Conservation (phyloP, 1,284 basidiomycete genomes). For the Fomitopsis palustris region DNA sequence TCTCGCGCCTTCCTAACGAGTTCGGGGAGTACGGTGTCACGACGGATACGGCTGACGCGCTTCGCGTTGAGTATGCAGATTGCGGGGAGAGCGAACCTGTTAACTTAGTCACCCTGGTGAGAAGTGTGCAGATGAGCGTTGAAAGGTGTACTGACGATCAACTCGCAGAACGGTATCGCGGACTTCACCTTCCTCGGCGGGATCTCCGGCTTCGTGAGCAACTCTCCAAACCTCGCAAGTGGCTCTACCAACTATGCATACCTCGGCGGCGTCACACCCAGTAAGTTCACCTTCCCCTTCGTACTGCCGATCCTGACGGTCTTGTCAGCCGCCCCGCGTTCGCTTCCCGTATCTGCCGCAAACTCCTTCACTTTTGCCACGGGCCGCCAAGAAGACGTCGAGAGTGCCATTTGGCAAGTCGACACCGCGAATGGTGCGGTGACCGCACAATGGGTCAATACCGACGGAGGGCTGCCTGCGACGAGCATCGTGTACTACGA, state of each 20-base stretch:
- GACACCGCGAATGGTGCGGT: slow-evolving; percentile 6
- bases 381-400: slow-evolving; percentile 9
- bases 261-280: slow-evolving; percentile 14
- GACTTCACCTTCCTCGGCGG: slow-evolving; percentile 16
- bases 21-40: slow-evolving; percentile 22
- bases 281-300: slow-evolving; percentile 7
- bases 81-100: slow-evolving; percentile 9
- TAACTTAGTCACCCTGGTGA: slow-evolving; percentile 13
- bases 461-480: slow-evolving; percentile 10
- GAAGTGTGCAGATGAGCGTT: not conserved
- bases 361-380: slow-evolving; percentile 19
- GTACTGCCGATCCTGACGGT: not conserved
- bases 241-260: slow-evolving; percentile 19
- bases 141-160: too few species aligned
- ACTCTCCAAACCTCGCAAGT: slow-evolving; percentile 5
- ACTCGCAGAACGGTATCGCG: slow-evolving; percentile 17
- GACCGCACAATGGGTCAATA: slow-evolving; percentile 20
- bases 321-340: slow-evolving; percentile 10
- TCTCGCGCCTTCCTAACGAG: slow-evolving; percentile 12
- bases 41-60: slow-evolving; percentile 8
- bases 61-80: slow-evolving; percentile 11
- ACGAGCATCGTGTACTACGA: slow-evolving; percentile 2
- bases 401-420: slow-evolving; percentile 22
- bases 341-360: slow-evolving; percentile 10
- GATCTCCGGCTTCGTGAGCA: slow-evolving; percentile 16